phyloP scores from a whole-genome alignment of 352 stramenopile species.

The Thraustochytrium striatum region DNA sequence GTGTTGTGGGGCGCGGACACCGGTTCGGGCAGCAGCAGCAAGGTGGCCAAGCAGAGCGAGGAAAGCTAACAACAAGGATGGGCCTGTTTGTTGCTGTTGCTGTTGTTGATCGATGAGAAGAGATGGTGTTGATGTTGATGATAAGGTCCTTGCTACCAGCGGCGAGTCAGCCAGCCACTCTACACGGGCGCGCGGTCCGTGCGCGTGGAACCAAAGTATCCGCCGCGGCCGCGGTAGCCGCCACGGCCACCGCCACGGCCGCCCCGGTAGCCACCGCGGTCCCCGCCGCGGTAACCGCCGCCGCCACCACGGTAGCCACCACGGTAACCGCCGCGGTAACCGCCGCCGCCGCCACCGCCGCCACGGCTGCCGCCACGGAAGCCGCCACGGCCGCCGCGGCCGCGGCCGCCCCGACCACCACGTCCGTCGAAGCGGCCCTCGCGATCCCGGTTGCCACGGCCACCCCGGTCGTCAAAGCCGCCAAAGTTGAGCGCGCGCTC shows the following conservation, averaged over 20 bases:
- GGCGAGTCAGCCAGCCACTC: too few relatives aligned
- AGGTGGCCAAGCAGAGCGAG: too few relatives aligned
- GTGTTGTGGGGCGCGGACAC: slow-evolving; percentile 62
- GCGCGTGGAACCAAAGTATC: background rate
- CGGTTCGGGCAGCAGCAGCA: too few relatives aligned
- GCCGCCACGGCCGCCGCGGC: slow-evolving; percentile 1
- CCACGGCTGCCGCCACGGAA: background rate
- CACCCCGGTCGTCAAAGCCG: slow-evolving; percentile 21
- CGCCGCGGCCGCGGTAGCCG: slow-evolving; percentile 13
- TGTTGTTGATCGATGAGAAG: too few relatives aligned
- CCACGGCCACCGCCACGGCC: background rate
- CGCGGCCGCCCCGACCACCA: background rate
- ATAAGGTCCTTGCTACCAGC: too few relatives aligned
- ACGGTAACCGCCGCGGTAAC: background rate
- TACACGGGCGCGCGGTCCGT: too few relatives aligned
- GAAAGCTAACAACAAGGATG: too few relatives aligned
- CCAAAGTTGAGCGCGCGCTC: slow-evolving; percentile 68
- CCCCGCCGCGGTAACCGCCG: background rate
- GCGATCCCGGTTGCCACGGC: slow-evolving; percentile 10
- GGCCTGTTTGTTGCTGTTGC: too few relatives aligned
- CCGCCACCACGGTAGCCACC: background rate
- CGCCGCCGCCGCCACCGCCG: background rate
- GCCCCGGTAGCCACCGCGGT: background rate
- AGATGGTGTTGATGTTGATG: too few relatives aligned
- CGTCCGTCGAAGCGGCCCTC: background rate